These are phyloP conservation scores for Collybia mongolica DNA, from an alignment of 768 basidiomycete genomes.

Conservation along the genomic window DNA sequence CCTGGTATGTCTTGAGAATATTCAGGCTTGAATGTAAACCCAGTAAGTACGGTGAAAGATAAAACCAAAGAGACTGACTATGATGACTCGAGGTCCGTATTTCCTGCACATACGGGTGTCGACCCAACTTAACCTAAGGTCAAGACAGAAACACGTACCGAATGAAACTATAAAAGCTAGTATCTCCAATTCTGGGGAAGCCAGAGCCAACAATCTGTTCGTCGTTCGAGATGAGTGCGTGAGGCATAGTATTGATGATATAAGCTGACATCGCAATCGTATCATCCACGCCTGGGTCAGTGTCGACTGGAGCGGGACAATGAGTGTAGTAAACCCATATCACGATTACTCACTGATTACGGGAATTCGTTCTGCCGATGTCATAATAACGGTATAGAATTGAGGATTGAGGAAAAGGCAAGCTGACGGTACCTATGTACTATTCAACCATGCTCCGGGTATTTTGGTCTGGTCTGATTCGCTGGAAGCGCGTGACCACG, in stretches of 20 bases:
- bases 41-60: neutral
- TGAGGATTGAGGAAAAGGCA: too few relatives aligned
- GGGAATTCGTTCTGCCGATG: constrained; percentile 31
- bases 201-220: constrained; percentile 67
- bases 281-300: constrained; percentile 88
- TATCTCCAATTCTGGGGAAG: constrained; percentile 83
- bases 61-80: constrained; percentile 41
- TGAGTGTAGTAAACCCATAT: neutral
- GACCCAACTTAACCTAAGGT: neutral
- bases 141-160: constrained; percentile 40
- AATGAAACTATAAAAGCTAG: constrained; percentile 75
- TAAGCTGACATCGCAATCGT: constrained; percentile 65
- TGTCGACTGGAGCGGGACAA: constrained; percentile 56
- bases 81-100: constrained; percentile 62
- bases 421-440: too few relatives aligned
- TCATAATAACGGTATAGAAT: too few relatives aligned
- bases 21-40: constrained; percentile 48
- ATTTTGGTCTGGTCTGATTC: too few relatives aligned
- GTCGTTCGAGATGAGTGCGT: too few relatives aligned
- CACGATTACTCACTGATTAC: constrained; percentile 59
- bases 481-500: too few relatives aligned
- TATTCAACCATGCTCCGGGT: too few relatives aligned
- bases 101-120: constrained; percentile 43
- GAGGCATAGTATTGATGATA: too few relatives aligned
- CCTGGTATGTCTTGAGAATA: constrained; percentile 73